Evolutionary conservation across 148 eudicot genomes (phyloP).

Genomic region (Pouteria glomerata): DNA sequence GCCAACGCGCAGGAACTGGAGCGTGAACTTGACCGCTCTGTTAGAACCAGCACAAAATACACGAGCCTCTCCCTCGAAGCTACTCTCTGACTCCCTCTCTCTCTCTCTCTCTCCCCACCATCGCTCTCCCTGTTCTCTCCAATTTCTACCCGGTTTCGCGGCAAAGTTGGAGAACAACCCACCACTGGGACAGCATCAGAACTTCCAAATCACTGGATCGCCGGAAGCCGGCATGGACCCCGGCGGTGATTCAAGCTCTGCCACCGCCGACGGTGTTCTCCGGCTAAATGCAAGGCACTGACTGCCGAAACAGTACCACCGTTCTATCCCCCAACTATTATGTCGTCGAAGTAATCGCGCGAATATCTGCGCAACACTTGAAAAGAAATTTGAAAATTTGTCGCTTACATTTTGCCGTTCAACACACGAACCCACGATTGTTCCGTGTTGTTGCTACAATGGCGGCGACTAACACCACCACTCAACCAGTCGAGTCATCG

Average conservation of each 20-base stretch:
- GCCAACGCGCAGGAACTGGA: conserved; percentile 2
- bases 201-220: conserved; percentile 9
- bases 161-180: conserved; percentile 5
- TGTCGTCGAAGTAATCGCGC: not conserved
- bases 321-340: not conserved
- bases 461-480: conserved; percentile 15
- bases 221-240: conserved; percentile 17
- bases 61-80: not conserved
- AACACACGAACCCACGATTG: not conserved
- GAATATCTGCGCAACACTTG: not conserved
- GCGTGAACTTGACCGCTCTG: not conserved
- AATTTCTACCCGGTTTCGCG: conserved; percentile 4
- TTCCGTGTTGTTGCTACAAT: not conserved
- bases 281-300: conserved; percentile 13
- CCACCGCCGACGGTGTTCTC: conserved; percentile 15
- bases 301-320: not conserved
- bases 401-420: not conserved
- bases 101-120: conserved; percentile 15
- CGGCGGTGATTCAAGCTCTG: conserved; percentile 19
- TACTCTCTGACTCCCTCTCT: conserved; percentile 13
- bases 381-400: not conserved
- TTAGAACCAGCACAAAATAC: not conserved
- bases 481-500: conserved; percentile 15
- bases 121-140: not conserved
- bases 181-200: not conserved